A percentile compares a stretch with the other conserved stretches of the same genome.
Conservation (phyloP, 1,284 basidiomycete species). For the Ustilago cynodontis region DNA sequence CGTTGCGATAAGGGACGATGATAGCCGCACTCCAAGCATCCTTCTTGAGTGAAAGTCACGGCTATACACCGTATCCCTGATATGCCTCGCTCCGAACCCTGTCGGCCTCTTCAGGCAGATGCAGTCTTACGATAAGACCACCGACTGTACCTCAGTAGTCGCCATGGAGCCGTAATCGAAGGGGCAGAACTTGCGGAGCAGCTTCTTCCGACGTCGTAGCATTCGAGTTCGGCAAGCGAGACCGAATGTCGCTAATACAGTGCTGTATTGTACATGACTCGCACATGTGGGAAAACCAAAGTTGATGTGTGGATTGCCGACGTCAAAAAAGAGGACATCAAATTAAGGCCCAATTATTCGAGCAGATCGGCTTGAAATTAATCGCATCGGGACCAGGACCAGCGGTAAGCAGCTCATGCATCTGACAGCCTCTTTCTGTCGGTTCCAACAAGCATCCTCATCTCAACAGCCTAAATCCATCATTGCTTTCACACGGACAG, state of each 20-base stretch:
- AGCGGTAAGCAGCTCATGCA: background rate
- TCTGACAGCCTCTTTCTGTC: too few species aligned
- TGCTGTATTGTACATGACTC: background rate
- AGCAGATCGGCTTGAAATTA: background rate
- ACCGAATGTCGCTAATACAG: background rate
- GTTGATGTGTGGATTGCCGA: constrained; percentile 1
- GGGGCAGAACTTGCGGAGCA: background rate
- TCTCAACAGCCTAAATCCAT: background rate
- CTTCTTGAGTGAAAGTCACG: background rate
- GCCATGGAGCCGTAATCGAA: background rate
- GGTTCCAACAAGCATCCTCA: background rate
- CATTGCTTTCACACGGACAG: background rate
- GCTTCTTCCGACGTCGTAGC: constrained; percentile 2
- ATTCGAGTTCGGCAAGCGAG: background rate
- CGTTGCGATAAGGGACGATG: background rate
- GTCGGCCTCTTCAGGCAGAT: background rate
- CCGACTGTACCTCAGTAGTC: too few species aligned
- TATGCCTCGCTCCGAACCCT: background rate
- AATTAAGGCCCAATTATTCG: background rate
- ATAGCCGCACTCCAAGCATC: background rate
- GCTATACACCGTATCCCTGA: background rate
- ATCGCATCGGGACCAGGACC: background rate
- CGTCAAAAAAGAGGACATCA: background rate
- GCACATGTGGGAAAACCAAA: constrained; percentile 1
- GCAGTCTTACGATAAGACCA: constrained; percentile 5